These are phyloP conservation scores for Candolleomyces eurysporus DNA, from an alignment of 768 basidiomycete species.

Conservation along the genomic window DNA sequence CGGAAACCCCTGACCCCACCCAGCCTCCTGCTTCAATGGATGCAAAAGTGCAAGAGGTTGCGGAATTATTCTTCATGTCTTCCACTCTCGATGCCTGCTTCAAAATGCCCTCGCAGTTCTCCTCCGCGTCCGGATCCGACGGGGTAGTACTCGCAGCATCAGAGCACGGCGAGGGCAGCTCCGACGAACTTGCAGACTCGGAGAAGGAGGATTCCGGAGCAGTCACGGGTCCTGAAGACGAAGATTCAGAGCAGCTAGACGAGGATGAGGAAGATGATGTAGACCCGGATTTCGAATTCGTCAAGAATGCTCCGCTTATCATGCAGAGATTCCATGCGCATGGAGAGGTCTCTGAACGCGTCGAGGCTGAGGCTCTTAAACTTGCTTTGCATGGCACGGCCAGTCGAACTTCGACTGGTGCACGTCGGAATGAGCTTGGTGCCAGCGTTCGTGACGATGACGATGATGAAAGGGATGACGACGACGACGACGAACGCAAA, in stretches of 20 bases:
- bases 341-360: conserved; percentile 39
- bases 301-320: conserved; percentile 42
- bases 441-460: too few relatives aligned
- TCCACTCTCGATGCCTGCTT: conserved; percentile 54
- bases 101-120: conserved; percentile 21
- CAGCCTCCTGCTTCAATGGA: conserved; percentile 28
- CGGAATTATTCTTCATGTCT: conserved; percentile 57
- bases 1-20: conserved; percentile 35
- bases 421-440: too few relatives aligned
- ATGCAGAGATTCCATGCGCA: conserved; percentile 48
- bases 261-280: conserved; percentile 35
- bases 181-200: too few relatives aligned
- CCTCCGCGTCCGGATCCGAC: too few relatives aligned
- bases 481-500: too few relatives aligned
- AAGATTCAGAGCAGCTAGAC: conserved; percentile 36
- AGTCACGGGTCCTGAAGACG: too few relatives aligned
- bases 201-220: too few relatives aligned
- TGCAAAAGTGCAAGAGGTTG: conserved; percentile 45
- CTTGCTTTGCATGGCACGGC: conserved; percentile 31
- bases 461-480: too few relatives aligned
- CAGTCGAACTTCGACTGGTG: neutral
- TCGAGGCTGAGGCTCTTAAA: conserved; percentile 43
- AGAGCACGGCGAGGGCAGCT: too few relatives aligned
- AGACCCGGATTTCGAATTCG: conserved; percentile 35
- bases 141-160: too few relatives aligned